Percentiles rank a stretch among this genome's conserved stretches.
Conservation (phyloP, 2,329 filamentous ascomycete species). For the Monosporascus sp. region DNA sequence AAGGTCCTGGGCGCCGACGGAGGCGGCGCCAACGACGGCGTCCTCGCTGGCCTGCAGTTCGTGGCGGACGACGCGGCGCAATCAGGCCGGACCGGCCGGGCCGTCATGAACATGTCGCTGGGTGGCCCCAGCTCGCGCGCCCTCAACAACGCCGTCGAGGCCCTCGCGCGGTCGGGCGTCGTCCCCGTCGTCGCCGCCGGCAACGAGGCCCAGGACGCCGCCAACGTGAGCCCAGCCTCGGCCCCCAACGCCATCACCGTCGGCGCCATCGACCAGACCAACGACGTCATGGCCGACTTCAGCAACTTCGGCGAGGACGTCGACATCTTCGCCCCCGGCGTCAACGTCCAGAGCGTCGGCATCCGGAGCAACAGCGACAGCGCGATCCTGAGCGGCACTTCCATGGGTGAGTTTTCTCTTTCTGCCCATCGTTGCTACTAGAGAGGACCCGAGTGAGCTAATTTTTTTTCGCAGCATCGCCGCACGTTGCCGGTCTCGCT, state of each 20-base stretch:
- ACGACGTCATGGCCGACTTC: slow-evolving; percentile 46
- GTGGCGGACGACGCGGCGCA: slow-evolving; percentile 42
- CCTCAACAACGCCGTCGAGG: slow-evolving; percentile 51
- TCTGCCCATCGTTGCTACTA: neutral
- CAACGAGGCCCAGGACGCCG: slow-evolving; percentile 51
- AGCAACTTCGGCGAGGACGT: slow-evolving; percentile 54
- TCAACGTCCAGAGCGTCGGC: slow-evolving; percentile 48
- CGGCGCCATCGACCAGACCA: slow-evolving; percentile 50
- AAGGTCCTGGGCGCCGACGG: slow-evolving; percentile 55
- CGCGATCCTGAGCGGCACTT: slow-evolving; percentile 47
- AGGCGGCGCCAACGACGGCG: slow-evolving; percentile 42
- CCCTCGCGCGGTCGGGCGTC: slow-evolving; percentile 44
- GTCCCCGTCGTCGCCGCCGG: slow-evolving; percentile 57
- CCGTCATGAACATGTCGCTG: slow-evolving; percentile 61
- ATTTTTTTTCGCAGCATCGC: slow-evolving; percentile 46
- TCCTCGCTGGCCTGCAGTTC: slow-evolving; percentile 58
- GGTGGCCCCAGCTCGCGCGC: slow-evolving; percentile 45
- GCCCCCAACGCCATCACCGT: slow-evolving; percentile 54
- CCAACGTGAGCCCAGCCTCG: slow-evolving; percentile 49
- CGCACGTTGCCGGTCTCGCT: slow-evolving; percentile 63
- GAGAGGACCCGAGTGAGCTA: slow-evolving; percentile 6
- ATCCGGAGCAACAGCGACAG: slow-evolving; percentile 44
- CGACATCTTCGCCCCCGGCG: slow-evolving; percentile 53
- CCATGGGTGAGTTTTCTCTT: slow-evolving; percentile 41
- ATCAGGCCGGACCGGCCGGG: slow-evolving; percentile 42